Base-by-base conservation (phyloP, 1,139 yeast species). In the Suhomyces guaymorum region DNA sequence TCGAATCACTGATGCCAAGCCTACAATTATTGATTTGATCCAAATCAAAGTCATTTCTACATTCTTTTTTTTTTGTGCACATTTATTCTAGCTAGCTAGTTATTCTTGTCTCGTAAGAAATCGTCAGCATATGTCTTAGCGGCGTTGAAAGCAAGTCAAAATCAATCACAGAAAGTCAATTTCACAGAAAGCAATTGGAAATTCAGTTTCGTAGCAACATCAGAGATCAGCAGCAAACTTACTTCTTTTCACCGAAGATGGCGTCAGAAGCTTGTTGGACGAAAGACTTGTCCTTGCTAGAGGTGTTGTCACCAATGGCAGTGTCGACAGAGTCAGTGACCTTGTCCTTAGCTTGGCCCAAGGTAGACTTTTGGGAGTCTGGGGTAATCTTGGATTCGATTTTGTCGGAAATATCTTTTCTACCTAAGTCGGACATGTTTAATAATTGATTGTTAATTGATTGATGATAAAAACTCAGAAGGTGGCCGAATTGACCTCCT, bases 361-460 rank as follows among this genome's bases (percentile, higher is more conserved):
- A 61, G 50, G 71, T 65, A 30, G 80, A 49, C 73, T 88, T 88
- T 59, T 84, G 73, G 37, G 78, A 64, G 45, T 87, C 82, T 56
- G 96, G 96, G 51, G 78, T 85, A 37, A 84, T 44, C 32, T 75
- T 56, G 72, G 86, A 95, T 39, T 70, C 36, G 46, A 76, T 65
- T 67, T 87, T 86, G 60, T 80, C 83, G 49, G 82, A 52, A 55
- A 88, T 73, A 57, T 73, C 66, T 66, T 86, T 86, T 82, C 95
- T 84, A 51, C 86, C 87, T 44, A 74, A 59, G 77, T 82, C 89
- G 53, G 88, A 78, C 89, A 82, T 82, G 28, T 21, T 46, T 31
- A 16, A 25, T 30, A 24, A 15, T 33, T 33, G 22, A 28, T 26
- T 36, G 32, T 28, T 26, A 28, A 28, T 26, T 36, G 32, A 30